Conservation (phyloP, 1,284 basidiomycete species). For the Fomitopsis palustris region DNA sequence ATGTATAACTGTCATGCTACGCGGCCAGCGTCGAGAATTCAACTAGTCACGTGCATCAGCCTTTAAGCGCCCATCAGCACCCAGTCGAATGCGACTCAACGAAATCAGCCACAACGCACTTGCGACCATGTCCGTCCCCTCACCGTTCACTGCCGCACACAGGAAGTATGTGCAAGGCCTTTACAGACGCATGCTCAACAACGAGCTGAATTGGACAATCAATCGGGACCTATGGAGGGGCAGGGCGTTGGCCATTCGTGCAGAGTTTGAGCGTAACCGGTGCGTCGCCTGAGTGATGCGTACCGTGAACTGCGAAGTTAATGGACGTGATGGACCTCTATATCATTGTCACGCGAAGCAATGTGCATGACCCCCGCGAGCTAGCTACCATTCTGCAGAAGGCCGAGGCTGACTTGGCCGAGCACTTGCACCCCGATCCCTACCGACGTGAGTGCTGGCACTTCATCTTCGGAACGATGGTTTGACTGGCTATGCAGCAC, state of each 20-base stretch:
- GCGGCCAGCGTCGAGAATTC: no score
- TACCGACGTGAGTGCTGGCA: constrained; percentile 72
- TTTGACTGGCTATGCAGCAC: constrained; percentile 45
- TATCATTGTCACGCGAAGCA: constrained; percentile 39
- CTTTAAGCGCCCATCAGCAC: not conserved
- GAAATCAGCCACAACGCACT: not conserved
- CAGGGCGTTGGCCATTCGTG: constrained; percentile 81
- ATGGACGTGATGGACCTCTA: not conserved
- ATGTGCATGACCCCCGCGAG: constrained; percentile 85
- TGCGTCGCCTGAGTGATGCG: constrained; percentile 35
- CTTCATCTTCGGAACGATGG: not conserved
- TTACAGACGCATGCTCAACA: constrained; percentile 83
- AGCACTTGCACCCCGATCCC: constrained; percentile 82
- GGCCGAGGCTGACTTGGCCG: constrained; percentile 76
- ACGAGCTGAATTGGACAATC: constrained; percentile 88
- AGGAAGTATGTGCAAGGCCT: constrained; percentile 87
- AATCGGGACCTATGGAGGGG: constrained; percentile 83
- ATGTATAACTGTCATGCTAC: no score
- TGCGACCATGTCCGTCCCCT: constrained; percentile 26
- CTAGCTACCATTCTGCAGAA: constrained; percentile 78
- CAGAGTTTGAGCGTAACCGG: constrained; percentile 92
- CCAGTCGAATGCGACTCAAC: not conserved
- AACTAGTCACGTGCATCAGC: constrained; percentile 2
- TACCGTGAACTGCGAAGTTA: not conserved
- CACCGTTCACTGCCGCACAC: constrained; percentile 76